phyloP scores from a whole-genome alignment of 306 rosid species.

The Ziziphus jujuba region DNA sequence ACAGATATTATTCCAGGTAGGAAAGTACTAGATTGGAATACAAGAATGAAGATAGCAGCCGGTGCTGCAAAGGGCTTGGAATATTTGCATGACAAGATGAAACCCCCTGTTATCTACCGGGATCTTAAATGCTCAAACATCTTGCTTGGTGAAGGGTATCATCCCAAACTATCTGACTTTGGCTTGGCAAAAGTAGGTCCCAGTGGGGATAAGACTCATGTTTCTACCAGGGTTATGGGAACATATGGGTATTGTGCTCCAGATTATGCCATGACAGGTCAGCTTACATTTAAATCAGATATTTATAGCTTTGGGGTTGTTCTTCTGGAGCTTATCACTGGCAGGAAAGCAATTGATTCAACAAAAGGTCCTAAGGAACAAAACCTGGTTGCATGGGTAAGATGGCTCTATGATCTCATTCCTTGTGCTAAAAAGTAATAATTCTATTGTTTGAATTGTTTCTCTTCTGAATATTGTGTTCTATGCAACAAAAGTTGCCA shows the following conservation, averaged over 20 bases:
- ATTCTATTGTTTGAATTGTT: conserved; percentile 3
- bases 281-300: conserved; percentile 81
- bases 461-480: conserved; percentile 7
- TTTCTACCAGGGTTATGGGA: conserved; percentile 81
- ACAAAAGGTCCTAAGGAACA: conserved; percentile 48
- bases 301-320: conserved; percentile 91
- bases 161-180: conserved; percentile 83
- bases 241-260: conserved; percentile 90
- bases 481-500: neutral
- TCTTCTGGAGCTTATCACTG: conserved; percentile 89
- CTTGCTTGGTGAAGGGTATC: conserved; percentile 74
- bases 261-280: conserved; percentile 80
- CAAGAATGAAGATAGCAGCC: conserved; percentile 77
- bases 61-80: conserved; percentile 83
- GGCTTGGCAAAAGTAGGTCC: conserved; percentile 89
- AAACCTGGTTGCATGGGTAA: conserved; percentile 80
- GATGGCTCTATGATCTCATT: conserved; percentile 24
- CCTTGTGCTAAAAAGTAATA: neutral
- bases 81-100: conserved; percentile 77
- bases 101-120: conserved; percentile 70
- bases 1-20: conserved; percentile 49
- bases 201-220: conserved; percentile 69
- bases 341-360: conserved; percentile 66
- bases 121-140: conserved; percentile 87
- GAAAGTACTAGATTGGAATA: conserved; percentile 74